phyloP scores from a whole-genome alignment of 2,329 filamentous ascomycete species.

The Fusarium ramigenum region DNA sequence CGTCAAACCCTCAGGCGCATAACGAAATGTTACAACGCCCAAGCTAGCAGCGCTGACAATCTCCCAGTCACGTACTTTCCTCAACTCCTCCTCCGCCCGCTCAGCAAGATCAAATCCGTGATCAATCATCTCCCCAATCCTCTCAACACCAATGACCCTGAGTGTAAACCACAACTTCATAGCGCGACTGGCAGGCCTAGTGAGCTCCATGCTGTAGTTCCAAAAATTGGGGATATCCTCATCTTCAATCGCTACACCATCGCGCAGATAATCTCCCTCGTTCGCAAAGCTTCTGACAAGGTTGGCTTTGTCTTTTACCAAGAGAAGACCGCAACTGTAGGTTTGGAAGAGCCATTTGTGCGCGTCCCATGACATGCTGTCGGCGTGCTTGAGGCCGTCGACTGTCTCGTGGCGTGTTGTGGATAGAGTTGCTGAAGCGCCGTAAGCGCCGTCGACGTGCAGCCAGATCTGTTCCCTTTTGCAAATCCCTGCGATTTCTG shows the following conservation, averaged over 20 bases:
- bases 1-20: background rate
- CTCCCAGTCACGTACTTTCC: conserved; percentile 31
- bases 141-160: conserved; percentile 33
- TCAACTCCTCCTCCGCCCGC: conserved; percentile 29
- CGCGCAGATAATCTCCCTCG: conserved; percentile 38
- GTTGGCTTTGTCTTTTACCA: conserved; percentile 32
- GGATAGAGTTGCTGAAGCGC: conserved; percentile 36
- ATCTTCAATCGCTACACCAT: conserved; percentile 35
- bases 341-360: conserved; percentile 45
- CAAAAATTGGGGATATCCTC: conserved; percentile 42
- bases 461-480: conserved; percentile 31
- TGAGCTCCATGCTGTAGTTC: conserved; percentile 42
- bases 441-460: conserved; percentile 40
- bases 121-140: conserved; percentile 37
- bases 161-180: conserved; percentile 44
- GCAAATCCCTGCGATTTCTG: conserved; percentile 3
- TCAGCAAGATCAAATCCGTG: conserved; percentile 37
- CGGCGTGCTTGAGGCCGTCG: conserved; percentile 21
- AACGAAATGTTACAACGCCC: conserved; percentile 37
- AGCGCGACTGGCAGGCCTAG: conserved; percentile 29
- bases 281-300: conserved; percentile 38
- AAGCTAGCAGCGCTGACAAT: conserved; percentile 37
- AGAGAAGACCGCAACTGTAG: conserved; percentile 36
- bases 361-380: conserved; percentile 43
- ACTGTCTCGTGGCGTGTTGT: conserved; percentile 11